phyloP scores from a whole-genome alignment of 116 monocot genomes.

The Trichopus zeylanicus region DNA sequence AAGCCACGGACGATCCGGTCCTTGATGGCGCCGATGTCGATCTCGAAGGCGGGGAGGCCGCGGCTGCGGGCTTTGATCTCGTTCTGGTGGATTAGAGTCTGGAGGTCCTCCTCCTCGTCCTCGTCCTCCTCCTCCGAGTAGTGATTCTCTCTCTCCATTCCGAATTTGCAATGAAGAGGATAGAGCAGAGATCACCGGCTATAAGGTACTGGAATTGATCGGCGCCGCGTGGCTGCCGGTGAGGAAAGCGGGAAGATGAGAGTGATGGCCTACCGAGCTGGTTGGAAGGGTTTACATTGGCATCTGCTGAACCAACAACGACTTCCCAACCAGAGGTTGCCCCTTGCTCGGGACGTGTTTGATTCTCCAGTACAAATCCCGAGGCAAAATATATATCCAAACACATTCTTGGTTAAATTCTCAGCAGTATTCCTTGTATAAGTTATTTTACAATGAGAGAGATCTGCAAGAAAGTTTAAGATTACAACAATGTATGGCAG shows the following conservation, averaged over 20 bases:
- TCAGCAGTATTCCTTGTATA: too few relatives aligned
- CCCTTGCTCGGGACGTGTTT: too few relatives aligned
- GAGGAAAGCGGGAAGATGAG: neutral
- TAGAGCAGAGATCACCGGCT: neutral
- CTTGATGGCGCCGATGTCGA: conserved; percentile 7
- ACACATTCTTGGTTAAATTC: too few relatives aligned
- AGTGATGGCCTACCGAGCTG: neutral
- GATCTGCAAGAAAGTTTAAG: too few relatives aligned
- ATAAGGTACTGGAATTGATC: neutral
- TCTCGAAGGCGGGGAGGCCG: conserved; percentile 20
- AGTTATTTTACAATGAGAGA: too few relatives aligned
- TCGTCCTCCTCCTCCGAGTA: too few relatives aligned
- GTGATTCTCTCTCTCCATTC: neutral
- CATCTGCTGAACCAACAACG: neutral
- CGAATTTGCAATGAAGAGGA: too few relatives aligned
- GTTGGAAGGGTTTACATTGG: neutral
- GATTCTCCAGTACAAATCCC: too few relatives aligned
- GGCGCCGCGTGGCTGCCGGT: neutral
- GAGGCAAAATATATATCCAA: too few relatives aligned
- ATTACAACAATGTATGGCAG: too few relatives aligned
- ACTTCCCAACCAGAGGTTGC: neutral
- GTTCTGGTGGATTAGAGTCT: conserved; percentile 41
- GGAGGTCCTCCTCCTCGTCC: conserved; percentile 51
- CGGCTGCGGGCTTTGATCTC: conserved; percentile 12
- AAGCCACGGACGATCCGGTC: conserved; percentile 13